Evolutionary conservation across 306 rosid species (phyloP).

Genomic region (Herpetospermum pedunculosum): DNA sequence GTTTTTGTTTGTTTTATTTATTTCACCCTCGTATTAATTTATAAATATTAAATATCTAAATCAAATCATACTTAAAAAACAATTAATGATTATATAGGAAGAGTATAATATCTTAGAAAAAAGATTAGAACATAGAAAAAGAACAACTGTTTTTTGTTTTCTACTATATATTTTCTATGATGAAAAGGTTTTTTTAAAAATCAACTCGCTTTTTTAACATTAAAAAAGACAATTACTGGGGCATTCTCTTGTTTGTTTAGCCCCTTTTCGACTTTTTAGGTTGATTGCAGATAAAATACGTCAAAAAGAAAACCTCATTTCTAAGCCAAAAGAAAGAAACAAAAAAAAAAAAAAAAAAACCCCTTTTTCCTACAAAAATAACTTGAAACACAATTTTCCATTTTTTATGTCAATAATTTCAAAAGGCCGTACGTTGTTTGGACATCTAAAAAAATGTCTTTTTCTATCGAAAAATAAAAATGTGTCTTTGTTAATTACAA

Average conservation of each 20-base stretch:
- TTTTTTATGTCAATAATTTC: neutral
- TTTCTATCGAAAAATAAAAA: neutral
- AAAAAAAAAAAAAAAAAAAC: neutral
- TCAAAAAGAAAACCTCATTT: neutral
- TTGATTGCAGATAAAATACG: conserved; percentile 8
- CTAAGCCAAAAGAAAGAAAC: neutral
- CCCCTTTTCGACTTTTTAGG: neutral
- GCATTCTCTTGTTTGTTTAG: neutral
- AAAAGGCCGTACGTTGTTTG: neutral
- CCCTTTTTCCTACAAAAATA: neutral
- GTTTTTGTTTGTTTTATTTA: neutral
- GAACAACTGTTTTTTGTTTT: no score
- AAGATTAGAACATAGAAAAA: no score
- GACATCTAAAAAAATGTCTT: neutral
- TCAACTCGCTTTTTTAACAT: no score
- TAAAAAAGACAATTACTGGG: neutral
- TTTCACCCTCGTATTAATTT: no score
- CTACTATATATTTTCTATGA: neutral
- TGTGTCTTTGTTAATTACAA: neutral
- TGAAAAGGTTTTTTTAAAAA: neutral
- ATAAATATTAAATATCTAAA: no score
- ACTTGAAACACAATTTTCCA: conserved; percentile 10
- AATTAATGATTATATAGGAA: no score
- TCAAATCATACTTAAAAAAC: no score
- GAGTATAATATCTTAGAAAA: no score